phyloP scores from a whole-genome alignment of 345 rosid species.

The Odontarrhena argentea region DNA sequence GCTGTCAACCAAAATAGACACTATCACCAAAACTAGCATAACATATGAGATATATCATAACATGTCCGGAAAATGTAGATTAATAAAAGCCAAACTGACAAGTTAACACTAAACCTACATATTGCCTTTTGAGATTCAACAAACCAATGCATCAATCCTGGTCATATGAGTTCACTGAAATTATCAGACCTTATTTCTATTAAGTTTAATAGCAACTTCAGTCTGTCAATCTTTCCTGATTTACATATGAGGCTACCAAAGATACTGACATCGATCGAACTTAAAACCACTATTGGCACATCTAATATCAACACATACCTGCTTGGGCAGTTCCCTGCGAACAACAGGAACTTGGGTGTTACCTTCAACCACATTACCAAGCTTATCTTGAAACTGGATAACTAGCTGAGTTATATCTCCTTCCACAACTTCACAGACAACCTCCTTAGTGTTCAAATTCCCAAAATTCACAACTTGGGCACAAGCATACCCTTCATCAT shows the following conservation, averaged over 20 bases:
- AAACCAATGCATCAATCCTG: background rate
- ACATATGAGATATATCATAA: slow-evolving; percentile 4
- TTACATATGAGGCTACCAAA: slow-evolving; percentile 3
- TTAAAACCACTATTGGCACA: slow-evolving; percentile 1
- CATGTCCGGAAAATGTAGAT: background rate
- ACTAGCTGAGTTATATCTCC: slow-evolving; percentile 86
- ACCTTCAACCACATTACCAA: slow-evolving; percentile 94
- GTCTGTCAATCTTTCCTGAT: background rate
- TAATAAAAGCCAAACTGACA: background rate
- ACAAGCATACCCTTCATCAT: slow-evolving; percentile 94
- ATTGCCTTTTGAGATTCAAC: background rate
- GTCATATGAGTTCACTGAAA: background rate
- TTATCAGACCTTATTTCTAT: background rate
- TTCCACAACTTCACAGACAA: slow-evolving; percentile 98
- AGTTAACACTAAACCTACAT: slow-evolving; percentile 6
- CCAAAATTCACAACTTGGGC: slow-evolving; percentile 98
- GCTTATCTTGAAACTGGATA: slow-evolving; percentile 89
- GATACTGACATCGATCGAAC: slow-evolving; percentile 1
- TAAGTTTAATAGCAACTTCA: background rate
- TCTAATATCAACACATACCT: slow-evolving; percentile 66
- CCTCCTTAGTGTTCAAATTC: slow-evolving; percentile 88
- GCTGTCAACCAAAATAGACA: slow-evolving; percentile 55
- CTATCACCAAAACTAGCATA: slow-evolving; percentile 25
- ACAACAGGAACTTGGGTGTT: slow-evolving; percentile 79
- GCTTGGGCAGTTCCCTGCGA: slow-evolving; percentile 80